phyloP scores from a whole-genome alignment of 2,329 filamentous ascomycete genomes.

The Bipolaris cookei region DNA sequence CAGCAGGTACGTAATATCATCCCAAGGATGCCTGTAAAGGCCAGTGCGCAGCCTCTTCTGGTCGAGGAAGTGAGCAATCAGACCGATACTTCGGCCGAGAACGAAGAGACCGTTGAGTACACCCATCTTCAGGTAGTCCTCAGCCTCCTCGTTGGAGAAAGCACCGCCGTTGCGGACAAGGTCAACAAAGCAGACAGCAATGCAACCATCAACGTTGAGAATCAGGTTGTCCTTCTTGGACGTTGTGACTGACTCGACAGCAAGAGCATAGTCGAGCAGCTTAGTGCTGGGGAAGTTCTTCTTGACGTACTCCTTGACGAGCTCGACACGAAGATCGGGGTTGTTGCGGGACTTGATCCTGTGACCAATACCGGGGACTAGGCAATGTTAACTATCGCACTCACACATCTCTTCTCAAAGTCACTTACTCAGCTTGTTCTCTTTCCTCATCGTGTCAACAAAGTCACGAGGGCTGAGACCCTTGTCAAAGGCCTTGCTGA shows the following conservation, averaged over 20 bases:
- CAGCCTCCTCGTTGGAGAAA: conserved; percentile 93
- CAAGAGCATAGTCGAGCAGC: conserved; percentile 97
- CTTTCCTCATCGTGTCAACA: conserved; percentile 98
- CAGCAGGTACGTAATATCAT: conserved; percentile 52
- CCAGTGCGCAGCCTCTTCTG: conserved; percentile 99
- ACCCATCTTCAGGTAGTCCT: conserved; percentile 99
- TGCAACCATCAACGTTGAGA: conserved; percentile 96
- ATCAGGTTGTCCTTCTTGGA: conserved; percentile 99
- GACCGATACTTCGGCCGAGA: conserved; percentile 92
- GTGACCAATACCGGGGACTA: conserved; percentile 95
- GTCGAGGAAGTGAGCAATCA: conserved; percentile 99
- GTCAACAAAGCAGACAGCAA: conserved; percentile 98
- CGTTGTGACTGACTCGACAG: conserved; percentile 96
- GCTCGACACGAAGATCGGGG: conserved; percentile 98
- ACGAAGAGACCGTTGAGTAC: conserved; percentile 99
- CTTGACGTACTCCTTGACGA: conserved; percentile 98
- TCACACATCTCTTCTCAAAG: neutral
- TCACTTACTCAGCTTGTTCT: conserved; percentile 91
- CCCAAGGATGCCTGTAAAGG: conserved; percentile 97
- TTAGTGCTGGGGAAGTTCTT: conserved; percentile 98
- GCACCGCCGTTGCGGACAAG: conserved; percentile 97
- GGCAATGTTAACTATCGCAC: conserved; percentile 22
- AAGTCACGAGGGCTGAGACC: conserved; percentile 98
- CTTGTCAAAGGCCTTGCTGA: conserved; percentile 98
- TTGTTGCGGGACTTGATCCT: conserved; percentile 99